Evolutionary conservation across 164 flowering plant species (phyloP), one percentile per base, ranked within the genome.

Genomic region (Vitis amurensis): DNA sequence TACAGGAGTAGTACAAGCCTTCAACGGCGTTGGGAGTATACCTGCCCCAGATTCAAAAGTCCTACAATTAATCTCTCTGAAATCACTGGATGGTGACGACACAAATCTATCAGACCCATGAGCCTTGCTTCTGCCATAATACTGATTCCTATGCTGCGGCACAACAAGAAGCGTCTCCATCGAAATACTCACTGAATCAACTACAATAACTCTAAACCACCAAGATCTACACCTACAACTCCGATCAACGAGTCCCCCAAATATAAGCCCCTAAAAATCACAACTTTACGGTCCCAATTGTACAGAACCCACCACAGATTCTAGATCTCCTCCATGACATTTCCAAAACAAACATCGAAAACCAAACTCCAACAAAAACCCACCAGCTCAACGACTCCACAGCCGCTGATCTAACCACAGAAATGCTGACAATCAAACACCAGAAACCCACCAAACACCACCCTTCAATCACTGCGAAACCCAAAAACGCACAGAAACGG

Each of bases 121-220:
- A 10, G 69, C 3, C 76, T 73, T 83, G 52, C 73, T 76, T 71
- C 79, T 63, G 55, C 80, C 67, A 68, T 80, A 79, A 55, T 76
- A 83, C 57, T 86, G 93, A 67, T 84, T 85, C 81, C 83, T 76
- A 59, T 87, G 88, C 69, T 88, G 90, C 31, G 76, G 80, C 51
- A 85, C 83, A 68, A 79, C 86, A 69, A 91, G 83, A 53, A 92
- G 82, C 2, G 90, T 85, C 77, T 90, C 94, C 99, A 94, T 92
- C 37, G 11, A 58, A 47, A 68, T 55, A 67, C 37, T 56, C 50
- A 27, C 67, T 61, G 27, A 16, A 12, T n/a, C 59, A 61, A 55
- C 23, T 4, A 57, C 29, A 61, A 47, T 6, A 6, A 37, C 44
- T 37, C 44, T 37, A 37, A 37, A 37, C 44, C 44, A 37, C 4